Conservation (phyloP, 257 asterid genomes). For the Craterostigma plantagineum region DNA sequence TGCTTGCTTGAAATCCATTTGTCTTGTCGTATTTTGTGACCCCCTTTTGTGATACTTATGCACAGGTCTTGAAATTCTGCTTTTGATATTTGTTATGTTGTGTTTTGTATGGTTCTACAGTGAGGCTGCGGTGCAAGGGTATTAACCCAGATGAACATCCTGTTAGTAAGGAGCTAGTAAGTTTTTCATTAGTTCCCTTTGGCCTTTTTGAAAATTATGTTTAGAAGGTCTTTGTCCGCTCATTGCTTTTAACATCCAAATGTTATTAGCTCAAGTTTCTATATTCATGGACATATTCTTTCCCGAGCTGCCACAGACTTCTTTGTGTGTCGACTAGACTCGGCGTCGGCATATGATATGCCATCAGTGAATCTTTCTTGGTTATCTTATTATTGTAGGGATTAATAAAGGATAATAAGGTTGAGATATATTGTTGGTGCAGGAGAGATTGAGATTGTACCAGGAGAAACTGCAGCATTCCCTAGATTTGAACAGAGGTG, state of each 20-base stretch:
- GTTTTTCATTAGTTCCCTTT: not conserved
- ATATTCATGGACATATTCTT: too few relatives aligned
- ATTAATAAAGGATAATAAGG: not conserved
- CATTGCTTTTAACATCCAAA: not conserved
- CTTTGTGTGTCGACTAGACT: too few relatives aligned
- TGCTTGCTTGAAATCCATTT: too few relatives aligned
- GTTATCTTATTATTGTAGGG: not conserved
- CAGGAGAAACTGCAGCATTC: conserved; percentile 62
- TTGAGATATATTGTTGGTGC: conserved; percentile 5
- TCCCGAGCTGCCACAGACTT: too few relatives aligned
- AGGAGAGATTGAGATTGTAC: conserved; percentile 78
- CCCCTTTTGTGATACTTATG: too few relatives aligned
- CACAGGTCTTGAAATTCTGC: too few relatives aligned
- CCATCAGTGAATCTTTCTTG: not conserved
- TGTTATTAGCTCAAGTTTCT: too few relatives aligned
- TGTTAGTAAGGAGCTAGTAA: conserved; percentile 41
- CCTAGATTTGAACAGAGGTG: conserved; percentile 52
- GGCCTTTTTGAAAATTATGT: not conserved
- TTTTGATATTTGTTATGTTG: not conserved
- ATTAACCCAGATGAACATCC: conserved; percentile 71
- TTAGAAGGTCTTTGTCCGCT: not conserved
- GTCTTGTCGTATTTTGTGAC: too few relatives aligned
- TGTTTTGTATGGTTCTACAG: conserved; percentile 22
- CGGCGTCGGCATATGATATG: too few relatives aligned
- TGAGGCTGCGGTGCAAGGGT: conserved; percentile 90